Evolutionary conservation across 352 stramenopile genomes (phyloP), one percentile per base, ranked within the genome.

Genomic region (Globisporangium recalcitrans): DNA sequence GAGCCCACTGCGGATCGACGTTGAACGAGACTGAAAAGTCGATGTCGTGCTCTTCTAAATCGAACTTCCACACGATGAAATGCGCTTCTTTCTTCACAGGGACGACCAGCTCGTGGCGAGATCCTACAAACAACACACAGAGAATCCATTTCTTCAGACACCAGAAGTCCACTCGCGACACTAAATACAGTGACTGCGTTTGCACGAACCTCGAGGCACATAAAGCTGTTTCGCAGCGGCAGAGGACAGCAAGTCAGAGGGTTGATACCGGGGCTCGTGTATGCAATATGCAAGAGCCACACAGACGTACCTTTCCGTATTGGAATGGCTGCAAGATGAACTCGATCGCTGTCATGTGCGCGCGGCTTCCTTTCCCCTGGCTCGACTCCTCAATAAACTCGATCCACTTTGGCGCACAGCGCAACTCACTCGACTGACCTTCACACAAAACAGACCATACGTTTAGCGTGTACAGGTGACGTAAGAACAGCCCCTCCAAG

Each of bases 311-410:
- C 63, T 88, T 89, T 55, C 90, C 80, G 58, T 82, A 75, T 0
- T 77, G 72, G 65, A 93, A 91, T 16, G 84, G 82, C 72, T 93
- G 84, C 47, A 91, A 56, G 58, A 93, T 88, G 66, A 93, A 93
- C 58, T 90, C 82, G 58, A 93, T 85, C 1, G 84, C 82, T 1
- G 82, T 93, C 82, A 93, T 91, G 31, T 87, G 78, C 38, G 82
- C 75, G 13, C 75, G 67, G 44, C 69, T 74, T 8, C 69, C 76
- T 61, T 72, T 82, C 34, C 74, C 76, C 11, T 75, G 72, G 26
- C 68, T 72, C 0, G 68, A 66, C 27, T 91, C 77, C 38, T 70
- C 68, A 54, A 91, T 68, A 57, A 91, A 84, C 22, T 62, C 67
- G 26, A 89, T 60, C 82, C 82, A 91, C 22, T 85, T 69, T 8